Evolutionary conservation across 2,329 filamentous ascomycete species (phyloP).

Genomic region (Xylaria hypoxylon): DNA sequence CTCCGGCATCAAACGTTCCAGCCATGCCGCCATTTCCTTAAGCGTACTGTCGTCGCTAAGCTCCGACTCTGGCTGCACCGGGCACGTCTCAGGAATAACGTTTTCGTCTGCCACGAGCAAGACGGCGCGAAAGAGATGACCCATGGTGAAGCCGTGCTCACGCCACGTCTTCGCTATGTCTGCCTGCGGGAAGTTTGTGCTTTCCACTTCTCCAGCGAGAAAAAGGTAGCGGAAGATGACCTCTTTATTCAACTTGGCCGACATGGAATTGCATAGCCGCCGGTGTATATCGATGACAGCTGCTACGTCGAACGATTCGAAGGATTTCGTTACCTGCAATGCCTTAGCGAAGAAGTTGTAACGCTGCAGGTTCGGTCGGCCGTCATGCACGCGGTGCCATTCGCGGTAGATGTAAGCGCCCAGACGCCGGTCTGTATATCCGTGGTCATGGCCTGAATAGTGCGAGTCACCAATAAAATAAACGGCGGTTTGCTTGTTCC

Average conservation of each 20-base stretch:
- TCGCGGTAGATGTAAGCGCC: constrained; percentile 38
- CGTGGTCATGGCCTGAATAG: constrained; percentile 34
- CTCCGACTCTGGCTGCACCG: constrained; percentile 30
- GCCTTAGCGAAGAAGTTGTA: constrained; percentile 39
- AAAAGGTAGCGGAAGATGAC: constrained; percentile 36
- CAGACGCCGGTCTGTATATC: constrained; percentile 38
- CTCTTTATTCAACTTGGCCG: constrained; percentile 35
- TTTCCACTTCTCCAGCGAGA: constrained; percentile 33
- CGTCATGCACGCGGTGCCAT: constrained; percentile 34
- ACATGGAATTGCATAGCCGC: constrained; percentile 37
- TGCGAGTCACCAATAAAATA: constrained; percentile 37
- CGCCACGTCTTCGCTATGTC: constrained; percentile 36
- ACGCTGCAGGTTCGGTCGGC: constrained; percentile 38
- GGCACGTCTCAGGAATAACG: constrained; percentile 37
- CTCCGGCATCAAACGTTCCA: constrained; percentile 38
- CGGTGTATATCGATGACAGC: constrained; percentile 37
- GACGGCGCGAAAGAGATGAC: constrained; percentile 38
- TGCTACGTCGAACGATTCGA: constrained; percentile 34
- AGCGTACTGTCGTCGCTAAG: constrained; percentile 30
- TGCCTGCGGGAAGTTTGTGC: constrained; percentile 36
- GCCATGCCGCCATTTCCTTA: constrained; percentile 33
- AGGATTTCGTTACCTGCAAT: constrained; percentile 38
- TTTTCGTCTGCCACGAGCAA: constrained; percentile 37
- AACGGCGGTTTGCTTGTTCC: constrained; percentile 39
- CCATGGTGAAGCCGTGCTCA: constrained; percentile 38